Conservation (phyloP, 2,329 filamentous ascomycete species). For the Trichoderma pleuroti region DNA sequence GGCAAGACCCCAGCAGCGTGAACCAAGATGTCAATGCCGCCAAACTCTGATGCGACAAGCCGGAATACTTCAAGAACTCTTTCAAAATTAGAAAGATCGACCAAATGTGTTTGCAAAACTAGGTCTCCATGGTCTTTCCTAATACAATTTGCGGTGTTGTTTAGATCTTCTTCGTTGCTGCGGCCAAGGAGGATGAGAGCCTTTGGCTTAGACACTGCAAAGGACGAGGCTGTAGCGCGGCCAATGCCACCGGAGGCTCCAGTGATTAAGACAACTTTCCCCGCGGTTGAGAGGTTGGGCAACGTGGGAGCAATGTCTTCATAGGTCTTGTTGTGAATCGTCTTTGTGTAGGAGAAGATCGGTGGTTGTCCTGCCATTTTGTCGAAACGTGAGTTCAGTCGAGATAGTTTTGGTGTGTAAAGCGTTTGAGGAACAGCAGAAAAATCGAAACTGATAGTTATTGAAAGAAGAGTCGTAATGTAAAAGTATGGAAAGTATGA, state of each 20-base stretch:
- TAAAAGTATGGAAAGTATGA: background rate
- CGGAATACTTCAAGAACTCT: background rate
- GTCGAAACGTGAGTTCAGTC: background rate
- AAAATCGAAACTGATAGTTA: background rate
- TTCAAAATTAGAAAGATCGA: background rate
- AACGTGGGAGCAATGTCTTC: background rate
- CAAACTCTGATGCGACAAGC: background rate
- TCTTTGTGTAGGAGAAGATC: background rate
- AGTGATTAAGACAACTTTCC: background rate
- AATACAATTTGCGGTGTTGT: background rate
- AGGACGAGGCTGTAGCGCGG: background rate
- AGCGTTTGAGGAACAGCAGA: background rate
- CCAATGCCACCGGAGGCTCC: background rate
- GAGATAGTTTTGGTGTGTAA: background rate
- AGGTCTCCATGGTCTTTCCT: background rate
- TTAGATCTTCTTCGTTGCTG: background rate
- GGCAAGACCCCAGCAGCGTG: background rate
- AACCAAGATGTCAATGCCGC: background rate
- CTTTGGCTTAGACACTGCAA: background rate
- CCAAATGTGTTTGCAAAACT: background rate
- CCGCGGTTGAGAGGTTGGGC: background rate
- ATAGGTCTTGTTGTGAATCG: background rate
- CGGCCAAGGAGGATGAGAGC: background rate
- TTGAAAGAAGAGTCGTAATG: background rate
- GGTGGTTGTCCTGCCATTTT: background rate